These are phyloP conservation scores for Malus asiatica DNA, from an alignment of 306 rosid species.

Conservation along the genomic window DNA sequence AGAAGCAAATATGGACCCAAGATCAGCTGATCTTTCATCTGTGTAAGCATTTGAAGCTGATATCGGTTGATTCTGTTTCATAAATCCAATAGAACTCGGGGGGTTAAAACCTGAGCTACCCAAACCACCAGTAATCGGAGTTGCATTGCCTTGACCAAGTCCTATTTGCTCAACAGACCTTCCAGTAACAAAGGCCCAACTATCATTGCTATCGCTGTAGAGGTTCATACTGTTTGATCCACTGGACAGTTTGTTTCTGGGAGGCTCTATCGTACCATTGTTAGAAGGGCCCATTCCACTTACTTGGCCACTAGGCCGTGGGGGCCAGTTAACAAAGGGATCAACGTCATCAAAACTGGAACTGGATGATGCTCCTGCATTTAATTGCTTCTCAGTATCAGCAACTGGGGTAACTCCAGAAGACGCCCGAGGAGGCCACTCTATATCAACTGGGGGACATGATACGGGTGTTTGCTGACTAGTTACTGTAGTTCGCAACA, in stretches of 20 bases:
- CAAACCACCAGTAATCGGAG: constrained; percentile 28
- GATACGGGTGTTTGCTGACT: constrained; percentile 53
- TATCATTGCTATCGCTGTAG: constrained; percentile 29
- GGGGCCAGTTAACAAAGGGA: constrained; percentile 97
- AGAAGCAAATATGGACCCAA: constrained; percentile 77
- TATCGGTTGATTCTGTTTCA: constrained; percentile 49
- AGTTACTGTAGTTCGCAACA: constrained; percentile 29
- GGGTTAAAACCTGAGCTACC: constrained; percentile 32
- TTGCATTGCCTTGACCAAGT: constrained; percentile 43
- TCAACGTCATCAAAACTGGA: constrained; percentile 55
- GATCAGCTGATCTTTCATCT: constrained; percentile 46
- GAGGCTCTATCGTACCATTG: constrained; percentile 45
- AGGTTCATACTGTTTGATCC: constrained; percentile 47
- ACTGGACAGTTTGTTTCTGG: constrained; percentile 35
- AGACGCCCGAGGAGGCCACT: constrained; percentile 83
- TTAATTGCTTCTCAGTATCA: constrained; percentile 46
- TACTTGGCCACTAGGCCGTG: constrained; percentile 57
- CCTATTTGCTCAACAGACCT: constrained; percentile 29
- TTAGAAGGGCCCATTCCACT: constrained; percentile 43
- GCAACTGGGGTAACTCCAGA: constrained; percentile 39
- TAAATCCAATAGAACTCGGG: constrained; percentile 49
- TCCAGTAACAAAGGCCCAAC: constrained; percentile 50
- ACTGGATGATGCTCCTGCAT: constrained; percentile 47
- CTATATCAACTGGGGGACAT: constrained; percentile 74
- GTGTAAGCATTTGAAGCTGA: constrained; percentile 34